Evolutionary conservation across 2,329 filamentous ascomycete genomes (phyloP), one percentile per base, ranked within the genome.

Genomic region (Neofusicoccum cordaticola): DNA sequence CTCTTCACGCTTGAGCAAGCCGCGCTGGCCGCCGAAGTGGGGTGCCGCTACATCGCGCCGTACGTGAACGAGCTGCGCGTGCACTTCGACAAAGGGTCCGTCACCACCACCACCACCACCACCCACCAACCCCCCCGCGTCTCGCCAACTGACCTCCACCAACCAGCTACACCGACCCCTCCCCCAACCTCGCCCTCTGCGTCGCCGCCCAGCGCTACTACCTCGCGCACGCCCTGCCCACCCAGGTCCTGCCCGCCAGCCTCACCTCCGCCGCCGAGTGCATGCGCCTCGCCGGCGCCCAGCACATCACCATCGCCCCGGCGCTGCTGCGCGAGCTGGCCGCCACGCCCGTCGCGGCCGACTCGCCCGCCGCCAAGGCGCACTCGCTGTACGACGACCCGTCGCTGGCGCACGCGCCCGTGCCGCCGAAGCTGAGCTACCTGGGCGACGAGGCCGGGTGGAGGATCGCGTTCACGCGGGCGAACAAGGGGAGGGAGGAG

Each of bases 21-120:
- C 0, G 79, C 80, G 1, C 76, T 88, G 1, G 87, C 87, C 0
- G 83, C 80, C 0, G 82, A 86, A 57, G 84, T 81, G 0, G 80
- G 81, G 3, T 89, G 86, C 68, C 82, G 82, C 0, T 89, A 88
- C 69, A 85, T 90, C 48, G 85, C 87, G 0, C 87, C 88, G 0
- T 82, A 88, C 67, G 84, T 90, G 35, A 88, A 89, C 70, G 86
- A 89, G 68, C 76, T 90, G 45, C 84, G 83, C 67, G 87, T 88
- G 4, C 86, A 89, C 69, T 69, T 69, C n/a, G 63, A 68, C 2
- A 45, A 64, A 17, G 62, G 62, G 65, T 62, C 37, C 4, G 56
- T 61, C 6, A 22, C 15, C 45, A 11, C 4, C 4, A 2, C 8
- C 19, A 15, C 19, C n/a, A n/a, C n/a, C 22, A 4, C 19, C 6